phyloP scores from a whole-genome alignment of 805 yeast genomes.

The Suhomyces vadensis region DNA sequence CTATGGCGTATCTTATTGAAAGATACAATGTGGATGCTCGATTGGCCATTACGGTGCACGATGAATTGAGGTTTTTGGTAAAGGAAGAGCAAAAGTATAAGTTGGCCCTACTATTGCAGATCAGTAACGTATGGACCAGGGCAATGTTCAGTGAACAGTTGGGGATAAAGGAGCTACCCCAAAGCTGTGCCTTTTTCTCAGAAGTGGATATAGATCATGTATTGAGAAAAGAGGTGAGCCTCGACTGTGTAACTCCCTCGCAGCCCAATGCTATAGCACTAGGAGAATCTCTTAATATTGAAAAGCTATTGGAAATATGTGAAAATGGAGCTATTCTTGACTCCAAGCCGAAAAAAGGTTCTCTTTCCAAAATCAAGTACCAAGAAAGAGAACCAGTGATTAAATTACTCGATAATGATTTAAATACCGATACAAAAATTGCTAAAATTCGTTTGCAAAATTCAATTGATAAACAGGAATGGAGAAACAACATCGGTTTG shows the following conservation, averaged over 20 bases:
- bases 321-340: constrained; percentile 15
- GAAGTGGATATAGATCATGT: constrained; percentile 89
- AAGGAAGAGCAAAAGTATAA: constrained; percentile 71
- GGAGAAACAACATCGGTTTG: constrained; percentile 23
- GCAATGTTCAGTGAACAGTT: constrained; percentile 92
- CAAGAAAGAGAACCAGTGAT: constrained; percentile 17
- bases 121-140: constrained; percentile 93
- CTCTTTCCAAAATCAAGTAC: constrained; percentile 12
- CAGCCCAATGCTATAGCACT: constrained; percentile 62
- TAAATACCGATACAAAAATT: constrained; percentile 17
- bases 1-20: constrained; percentile 80
- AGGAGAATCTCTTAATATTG: constrained; percentile 76
- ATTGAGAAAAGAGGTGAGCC: constrained; percentile 86
- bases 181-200: constrained; percentile 92
- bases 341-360: background rate
- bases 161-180: constrained; percentile 88
- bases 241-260: constrained; percentile 91
- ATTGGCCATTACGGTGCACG: constrained; percentile 86
- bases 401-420: constrained; percentile 16
- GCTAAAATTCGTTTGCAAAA: constrained; percentile 31
- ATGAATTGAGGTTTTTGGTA: constrained; percentile 83
- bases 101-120: constrained; percentile 81
- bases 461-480: constrained; percentile 24
- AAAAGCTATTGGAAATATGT: constrained; percentile 46
- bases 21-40: constrained; percentile 72